phyloP scores from a whole-genome alignment of 164 flowering plant genomes.

The Magnolia officinalis region DNA sequence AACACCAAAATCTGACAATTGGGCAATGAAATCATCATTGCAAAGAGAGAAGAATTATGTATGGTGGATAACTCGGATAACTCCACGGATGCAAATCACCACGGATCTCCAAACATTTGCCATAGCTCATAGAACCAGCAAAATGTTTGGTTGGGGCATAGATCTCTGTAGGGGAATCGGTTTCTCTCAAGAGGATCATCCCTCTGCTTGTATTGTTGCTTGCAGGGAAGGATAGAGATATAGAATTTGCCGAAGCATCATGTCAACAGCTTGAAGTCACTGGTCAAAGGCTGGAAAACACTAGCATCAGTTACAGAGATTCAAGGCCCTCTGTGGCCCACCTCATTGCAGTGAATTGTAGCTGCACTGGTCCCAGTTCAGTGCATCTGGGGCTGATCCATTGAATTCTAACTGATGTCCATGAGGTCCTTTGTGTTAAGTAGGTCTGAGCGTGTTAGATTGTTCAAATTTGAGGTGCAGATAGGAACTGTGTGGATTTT shows the following conservation, averaged over 20 bases:
- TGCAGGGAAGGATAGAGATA: background rate
- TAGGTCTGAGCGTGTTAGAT: background rate
- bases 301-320: background rate
- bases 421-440: background rate
- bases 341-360: background rate
- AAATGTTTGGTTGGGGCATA: background rate
- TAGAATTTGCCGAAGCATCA: background rate
- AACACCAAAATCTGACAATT: background rate
- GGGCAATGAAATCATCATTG: background rate
- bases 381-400: background rate
- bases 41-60: background rate
- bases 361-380: slow-evolving; percentile 1
- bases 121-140: background rate
- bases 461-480: background rate
- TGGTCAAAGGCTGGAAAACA: background rate
- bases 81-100: background rate
- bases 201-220: background rate
- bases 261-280: background rate
- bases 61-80: background rate
- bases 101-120: background rate
- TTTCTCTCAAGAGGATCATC: background rate
- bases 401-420: background rate
- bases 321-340: background rate
- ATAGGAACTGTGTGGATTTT: background rate
- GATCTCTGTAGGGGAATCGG: background rate